Evolutionary conservation across 306 rosid species (phyloP).

Genomic region (Cicer cuneatum): DNA sequence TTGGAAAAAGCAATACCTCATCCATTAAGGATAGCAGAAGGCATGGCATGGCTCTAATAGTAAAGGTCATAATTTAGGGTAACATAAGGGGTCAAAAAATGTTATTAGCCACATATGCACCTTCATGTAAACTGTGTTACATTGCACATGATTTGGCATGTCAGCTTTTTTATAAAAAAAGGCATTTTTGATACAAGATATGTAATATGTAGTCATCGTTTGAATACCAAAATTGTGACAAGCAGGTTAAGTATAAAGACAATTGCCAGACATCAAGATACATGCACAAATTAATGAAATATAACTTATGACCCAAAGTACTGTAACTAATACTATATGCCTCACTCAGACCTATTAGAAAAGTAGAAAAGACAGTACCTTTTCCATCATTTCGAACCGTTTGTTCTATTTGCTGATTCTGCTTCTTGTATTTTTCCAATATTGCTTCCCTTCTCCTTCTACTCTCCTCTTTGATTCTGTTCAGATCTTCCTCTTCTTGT

Average conservation of each 20-base stretch:
- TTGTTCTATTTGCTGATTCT: conserved; percentile 59
- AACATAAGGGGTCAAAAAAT: background rate
- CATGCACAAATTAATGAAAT: background rate
- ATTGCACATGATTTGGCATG: background rate
- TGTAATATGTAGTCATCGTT: conserved; percentile 1
- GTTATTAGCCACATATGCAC: conserved; percentile 9
- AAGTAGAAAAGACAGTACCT: conserved; percentile 48
- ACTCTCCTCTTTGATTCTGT: conserved; percentile 95
- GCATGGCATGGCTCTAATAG: conserved; percentile 11
- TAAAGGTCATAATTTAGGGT: background rate
- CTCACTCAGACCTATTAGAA: conserved; percentile 7
- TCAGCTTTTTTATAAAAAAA: background rate
- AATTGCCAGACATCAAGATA: background rate
- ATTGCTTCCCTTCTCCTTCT: conserved; percentile 86
- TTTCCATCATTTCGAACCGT: conserved; percentile 50
- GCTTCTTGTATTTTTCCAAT: conserved; percentile 82
- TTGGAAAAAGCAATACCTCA: background rate
- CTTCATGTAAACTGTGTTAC: conserved; percentile 18
- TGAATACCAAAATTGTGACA: background rate
- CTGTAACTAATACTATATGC: conserved; percentile 8
- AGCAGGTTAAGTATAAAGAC: background rate
- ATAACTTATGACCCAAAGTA: conserved; percentile 3
- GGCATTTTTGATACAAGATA: background rate
- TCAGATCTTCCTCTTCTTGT: conserved; percentile 91
- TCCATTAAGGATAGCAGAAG: background rate